A percentile compares a stretch with the other conserved stretches of the same genome.
These are phyloP conservation scores for Termitomyces sp. DNA, from an alignment of 768 basidiomycete genomes.

Conservation along the genomic window DNA sequence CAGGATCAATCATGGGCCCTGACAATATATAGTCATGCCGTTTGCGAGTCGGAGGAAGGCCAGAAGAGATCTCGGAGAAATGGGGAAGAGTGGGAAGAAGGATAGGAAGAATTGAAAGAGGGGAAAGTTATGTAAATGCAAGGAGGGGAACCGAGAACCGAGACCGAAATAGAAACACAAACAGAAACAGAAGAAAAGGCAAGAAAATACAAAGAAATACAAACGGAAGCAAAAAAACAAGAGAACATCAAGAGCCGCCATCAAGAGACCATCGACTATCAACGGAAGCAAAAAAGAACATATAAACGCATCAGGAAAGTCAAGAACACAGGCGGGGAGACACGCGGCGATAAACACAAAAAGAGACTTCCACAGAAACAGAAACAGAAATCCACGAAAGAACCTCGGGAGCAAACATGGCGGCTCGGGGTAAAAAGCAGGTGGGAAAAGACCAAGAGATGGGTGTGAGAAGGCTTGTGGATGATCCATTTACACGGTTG, in stretches of 20 bases:
- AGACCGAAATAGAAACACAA: not conserved
- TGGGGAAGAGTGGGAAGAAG: not conserved
- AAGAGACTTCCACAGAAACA: not conserved
- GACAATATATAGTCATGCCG: not conserved
- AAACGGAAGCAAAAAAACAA: not conserved
- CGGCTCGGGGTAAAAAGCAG: not conserved
- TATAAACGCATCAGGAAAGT: not conserved
- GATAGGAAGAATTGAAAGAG: not conserved
- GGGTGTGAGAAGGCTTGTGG: not conserved
- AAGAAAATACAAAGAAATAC: no score
- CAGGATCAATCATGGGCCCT: conserved; percentile 15
- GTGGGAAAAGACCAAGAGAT: no score
- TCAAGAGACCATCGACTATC: not conserved
- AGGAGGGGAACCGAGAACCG: not conserved
- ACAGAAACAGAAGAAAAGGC: no score
- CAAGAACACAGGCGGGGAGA: not conserved
- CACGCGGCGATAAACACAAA: not conserved
- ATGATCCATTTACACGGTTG: not conserved
- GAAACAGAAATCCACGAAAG: not conserved
- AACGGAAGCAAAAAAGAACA: not conserved
- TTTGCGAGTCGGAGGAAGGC: not conserved
- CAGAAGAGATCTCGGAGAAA: not conserved
- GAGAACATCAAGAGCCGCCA: no score
- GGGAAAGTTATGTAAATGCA: not conserved
- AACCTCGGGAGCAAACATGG: not conserved